Percentiles rank a stretch among this genome's conserved stretches.
phyloP scores from a whole-genome alignment of 2,329 filamentous ascomycete genomes.

The Ascochyta pisi region DNA sequence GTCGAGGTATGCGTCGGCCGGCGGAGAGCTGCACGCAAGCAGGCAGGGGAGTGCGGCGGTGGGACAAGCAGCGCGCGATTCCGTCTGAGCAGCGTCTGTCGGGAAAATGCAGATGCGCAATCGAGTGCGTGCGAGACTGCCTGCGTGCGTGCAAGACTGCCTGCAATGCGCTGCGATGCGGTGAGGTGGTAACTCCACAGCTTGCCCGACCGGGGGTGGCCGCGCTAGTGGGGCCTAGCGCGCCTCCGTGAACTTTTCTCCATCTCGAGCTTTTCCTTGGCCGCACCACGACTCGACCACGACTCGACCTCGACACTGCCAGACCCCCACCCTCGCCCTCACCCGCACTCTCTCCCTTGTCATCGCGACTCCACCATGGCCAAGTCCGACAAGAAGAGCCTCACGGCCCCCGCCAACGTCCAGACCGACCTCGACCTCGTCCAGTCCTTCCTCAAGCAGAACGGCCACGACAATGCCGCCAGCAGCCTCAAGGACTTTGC shows the following conservation, averaged over 20 bases:
- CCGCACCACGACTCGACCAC: conserved; percentile 5
- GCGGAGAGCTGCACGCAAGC: not conserved
- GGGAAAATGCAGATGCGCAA: no score
- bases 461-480: conserved; percentile 44
- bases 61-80: no score
- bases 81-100: no score
- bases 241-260: conserved; percentile 20
- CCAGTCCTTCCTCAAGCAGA: conserved; percentile 41
- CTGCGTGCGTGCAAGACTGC: conserved; percentile 3
- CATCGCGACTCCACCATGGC: conserved; percentile 29
- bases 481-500: conserved; percentile 34
- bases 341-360: no score
- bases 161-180: conserved; percentile 20
- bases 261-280: conserved; percentile 29
- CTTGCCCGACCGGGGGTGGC: conserved; percentile 1
- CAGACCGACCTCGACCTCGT: conserved; percentile 41
- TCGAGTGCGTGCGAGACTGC: no score
- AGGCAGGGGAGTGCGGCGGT: not conserved
- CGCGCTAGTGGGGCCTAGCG: conserved; percentile 19
- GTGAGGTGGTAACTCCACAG: conserved; percentile 20
- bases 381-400: conserved; percentile 31
- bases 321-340: not conserved
- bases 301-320: not conserved
- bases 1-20: not conserved
- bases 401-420: conserved; percentile 12